phyloP scores from a whole-genome alignment of 108 stramenopile species.

The Fistulifera pelliculosa region DNA sequence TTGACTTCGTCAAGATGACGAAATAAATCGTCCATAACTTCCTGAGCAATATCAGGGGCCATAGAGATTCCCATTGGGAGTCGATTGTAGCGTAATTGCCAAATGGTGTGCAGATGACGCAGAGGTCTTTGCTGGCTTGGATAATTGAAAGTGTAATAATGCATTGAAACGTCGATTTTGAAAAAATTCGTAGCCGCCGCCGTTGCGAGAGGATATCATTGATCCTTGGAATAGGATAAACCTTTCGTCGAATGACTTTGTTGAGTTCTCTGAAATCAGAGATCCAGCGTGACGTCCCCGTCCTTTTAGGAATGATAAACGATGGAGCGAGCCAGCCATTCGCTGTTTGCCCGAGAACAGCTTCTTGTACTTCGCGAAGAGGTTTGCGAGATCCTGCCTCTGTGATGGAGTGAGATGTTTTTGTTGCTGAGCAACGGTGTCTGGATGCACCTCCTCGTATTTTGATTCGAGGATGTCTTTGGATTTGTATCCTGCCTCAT shows the following conservation, averaged over 20 bases:
- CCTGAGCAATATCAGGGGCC: slow-evolving; percentile 30
- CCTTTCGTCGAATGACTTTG: slow-evolving; percentile 8
- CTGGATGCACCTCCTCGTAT: slow-evolving; percentile 16
- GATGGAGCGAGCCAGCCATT: slow-evolving; percentile 11
- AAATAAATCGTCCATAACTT: slow-evolving; percentile 11
- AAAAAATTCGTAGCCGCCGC: slow-evolving; percentile 8
- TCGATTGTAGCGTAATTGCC: slow-evolving; percentile 30
- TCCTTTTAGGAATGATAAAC: slow-evolving; percentile 30
- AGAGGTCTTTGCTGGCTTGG: slow-evolving; percentile 14
- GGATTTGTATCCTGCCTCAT: slow-evolving; percentile 1
- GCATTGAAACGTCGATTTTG: slow-evolving; percentile 22
- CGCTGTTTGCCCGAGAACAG: slow-evolving; percentile 28
- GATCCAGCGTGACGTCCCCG: slow-evolving; percentile 1
- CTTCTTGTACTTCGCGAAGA: slow-evolving; percentile 6
- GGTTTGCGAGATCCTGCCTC: slow-evolving; percentile 6
- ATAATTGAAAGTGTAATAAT: slow-evolving; percentile 25
- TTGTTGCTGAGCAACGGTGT: slow-evolving; percentile 16
- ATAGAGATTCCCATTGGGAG: slow-evolving; percentile 40
- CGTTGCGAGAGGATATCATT: background rate
- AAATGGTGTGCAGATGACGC: slow-evolving; percentile 32
- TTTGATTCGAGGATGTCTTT: slow-evolving; percentile 26
- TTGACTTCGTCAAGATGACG: slow-evolving; percentile 13
- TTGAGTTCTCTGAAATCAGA: slow-evolving; percentile 30
- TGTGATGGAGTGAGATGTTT: slow-evolving; percentile 18
- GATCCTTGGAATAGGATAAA: slow-evolving; percentile 12